Conservation (phyloP, 23 red algal genomes). For the Cyanidium caldarium region DNA sequence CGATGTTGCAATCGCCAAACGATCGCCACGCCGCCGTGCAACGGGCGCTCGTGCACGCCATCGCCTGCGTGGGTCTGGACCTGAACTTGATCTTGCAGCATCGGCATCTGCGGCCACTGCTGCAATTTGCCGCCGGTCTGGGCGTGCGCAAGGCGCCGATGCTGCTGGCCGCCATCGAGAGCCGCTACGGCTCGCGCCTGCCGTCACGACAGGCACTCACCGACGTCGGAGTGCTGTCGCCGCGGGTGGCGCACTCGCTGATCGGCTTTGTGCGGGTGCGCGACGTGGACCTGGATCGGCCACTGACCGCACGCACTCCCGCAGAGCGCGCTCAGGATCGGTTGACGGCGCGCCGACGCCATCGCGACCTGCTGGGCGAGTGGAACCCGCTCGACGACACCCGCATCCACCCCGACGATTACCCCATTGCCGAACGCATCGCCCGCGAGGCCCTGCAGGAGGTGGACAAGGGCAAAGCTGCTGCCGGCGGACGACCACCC, state of each 20-base stretch:
- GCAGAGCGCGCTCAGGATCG: neutral
- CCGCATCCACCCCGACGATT: conserved; percentile 81
- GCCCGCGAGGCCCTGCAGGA: conserved; percentile 58
- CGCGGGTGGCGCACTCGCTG: neutral
- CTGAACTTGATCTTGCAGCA: conserved; percentile 50
- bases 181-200: neutral
- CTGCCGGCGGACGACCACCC: too few relatives aligned
- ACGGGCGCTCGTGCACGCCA: conserved; percentile 35
- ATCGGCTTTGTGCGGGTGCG: neutral
- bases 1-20: neutral
- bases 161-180: conserved; percentile 24
- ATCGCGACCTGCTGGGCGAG: neutral
- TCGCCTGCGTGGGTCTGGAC: conserved; percentile 53
- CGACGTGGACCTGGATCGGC: neutral
- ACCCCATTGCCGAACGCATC: conserved; percentile 70
- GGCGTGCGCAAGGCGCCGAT: conserved; percentile 47
- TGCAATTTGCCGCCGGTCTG: conserved; percentile 45
- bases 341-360: neutral
- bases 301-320: neutral
- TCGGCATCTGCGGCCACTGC: conserved; percentile 34
- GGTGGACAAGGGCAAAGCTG: too few relatives aligned
- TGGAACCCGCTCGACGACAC: conserved; percentile 66
- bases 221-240: neutral
- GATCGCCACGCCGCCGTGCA: conserved; percentile 27
- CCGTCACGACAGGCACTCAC: neutral